Percentiles rank a stretch among this genome's conserved stretches.
phyloP scores from a whole-genome alignment of 495 filamentous ascomycete genomes.

The Xylaria curta region DNA sequence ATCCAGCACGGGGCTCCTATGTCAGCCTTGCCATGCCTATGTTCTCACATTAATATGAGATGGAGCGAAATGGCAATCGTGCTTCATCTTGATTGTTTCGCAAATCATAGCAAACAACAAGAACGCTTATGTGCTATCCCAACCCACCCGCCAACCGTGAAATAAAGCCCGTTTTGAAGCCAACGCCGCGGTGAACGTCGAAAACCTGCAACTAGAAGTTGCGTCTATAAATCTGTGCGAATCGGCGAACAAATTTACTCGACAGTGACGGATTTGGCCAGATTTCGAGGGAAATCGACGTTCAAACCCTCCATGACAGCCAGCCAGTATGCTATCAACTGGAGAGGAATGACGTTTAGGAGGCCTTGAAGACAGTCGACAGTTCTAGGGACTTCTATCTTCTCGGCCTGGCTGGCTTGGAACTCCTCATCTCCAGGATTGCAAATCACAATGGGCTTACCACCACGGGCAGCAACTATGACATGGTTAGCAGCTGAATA shows the following conservation, averaged over 20 bases:
- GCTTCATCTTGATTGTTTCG: conserved; percentile 31
- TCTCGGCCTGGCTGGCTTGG: conserved; percentile 82
- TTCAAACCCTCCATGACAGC: conserved; percentile 95
- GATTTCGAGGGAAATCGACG: conserved; percentile 95
- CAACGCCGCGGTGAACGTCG: conserved; percentile 35
- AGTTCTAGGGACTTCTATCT: conserved; percentile 95
- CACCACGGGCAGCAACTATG: conserved; percentile 86
- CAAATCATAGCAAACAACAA: conserved; percentile 32
- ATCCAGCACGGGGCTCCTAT: neutral
- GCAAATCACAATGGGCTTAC: conserved; percentile 98
- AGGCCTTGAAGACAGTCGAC: conserved; percentile 95
- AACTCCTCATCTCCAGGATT: conserved; percentile 91
- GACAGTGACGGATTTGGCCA: conserved; percentile 98
- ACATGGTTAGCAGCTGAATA: conserved; percentile 12
- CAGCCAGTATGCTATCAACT: conserved; percentile 98
- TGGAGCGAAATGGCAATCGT: conserved; percentile 11
- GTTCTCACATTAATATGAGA: conserved; percentile 19
- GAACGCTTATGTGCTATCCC: conserved; percentile 34
- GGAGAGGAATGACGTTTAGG: conserved; percentile 95
- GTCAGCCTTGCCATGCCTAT: conserved; percentile 13
- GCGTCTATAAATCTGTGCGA: conserved; percentile 26
- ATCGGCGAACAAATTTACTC: conserved; percentile 65
- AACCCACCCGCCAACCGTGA: conserved; percentile 34
- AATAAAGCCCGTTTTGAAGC: conserved; percentile 32
- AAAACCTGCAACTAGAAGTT: conserved; percentile 23